A percentile compares a stretch with the other conserved stretches of the same genome.
Evolutionary conservation across 768 basidiomycete genomes (phyloP).

Genomic region (Grammothele lineata): DNA sequence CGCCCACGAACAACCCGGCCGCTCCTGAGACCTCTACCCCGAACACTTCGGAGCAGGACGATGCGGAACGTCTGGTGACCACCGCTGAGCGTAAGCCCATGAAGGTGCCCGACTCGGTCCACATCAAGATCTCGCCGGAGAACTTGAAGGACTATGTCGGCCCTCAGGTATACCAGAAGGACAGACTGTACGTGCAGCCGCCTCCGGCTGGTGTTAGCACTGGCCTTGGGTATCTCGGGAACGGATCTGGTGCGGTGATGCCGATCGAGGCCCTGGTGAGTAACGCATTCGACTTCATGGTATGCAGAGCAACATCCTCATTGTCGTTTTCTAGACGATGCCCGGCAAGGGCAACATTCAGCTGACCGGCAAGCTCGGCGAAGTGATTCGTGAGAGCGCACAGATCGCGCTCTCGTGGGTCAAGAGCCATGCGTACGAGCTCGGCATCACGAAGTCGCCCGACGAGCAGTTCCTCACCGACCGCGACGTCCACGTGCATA

Average conservation of each 20-base stretch:
- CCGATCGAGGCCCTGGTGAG: slow-evolving; percentile 90
- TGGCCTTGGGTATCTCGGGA: slow-evolving; percentile 93
- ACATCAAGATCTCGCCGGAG: slow-evolving; percentile 77
- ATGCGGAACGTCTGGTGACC: slow-evolving; percentile 55
- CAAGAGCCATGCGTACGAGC: slow-evolving; percentile 81
- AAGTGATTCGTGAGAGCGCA: slow-evolving; percentile 95
- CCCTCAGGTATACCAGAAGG: slow-evolving; percentile 92
- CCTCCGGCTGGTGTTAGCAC: slow-evolving; percentile 94
- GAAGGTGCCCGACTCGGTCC: slow-evolving; percentile 71
- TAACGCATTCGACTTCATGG: no score
- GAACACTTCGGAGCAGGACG: slow-evolving; percentile 22
- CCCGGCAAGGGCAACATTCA: slow-evolving; percentile 92
- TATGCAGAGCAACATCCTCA: no score
- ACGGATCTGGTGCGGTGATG: slow-evolving; percentile 96
- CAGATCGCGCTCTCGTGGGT: slow-evolving; percentile 95
- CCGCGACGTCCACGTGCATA: slow-evolving; percentile 91
- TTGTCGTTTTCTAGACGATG: slow-evolving; percentile 70
- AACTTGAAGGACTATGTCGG: slow-evolving; percentile 97
- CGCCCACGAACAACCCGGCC: slow-evolving; percentile 37
- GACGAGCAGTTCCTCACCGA: slow-evolving; percentile 81
- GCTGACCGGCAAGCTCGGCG: slow-evolving; percentile 94
- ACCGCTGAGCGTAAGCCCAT: slow-evolving; percentile 79
- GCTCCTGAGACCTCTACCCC: slow-evolving; percentile 23
- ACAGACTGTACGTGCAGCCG: slow-evolving; percentile 75
- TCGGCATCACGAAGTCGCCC: slow-evolving; percentile 74